Evolutionary conservation across 805 yeast species (phyloP), one percentile per base, ranked within the genome.

Genomic region (Yamadazyma nakazawae): DNA sequence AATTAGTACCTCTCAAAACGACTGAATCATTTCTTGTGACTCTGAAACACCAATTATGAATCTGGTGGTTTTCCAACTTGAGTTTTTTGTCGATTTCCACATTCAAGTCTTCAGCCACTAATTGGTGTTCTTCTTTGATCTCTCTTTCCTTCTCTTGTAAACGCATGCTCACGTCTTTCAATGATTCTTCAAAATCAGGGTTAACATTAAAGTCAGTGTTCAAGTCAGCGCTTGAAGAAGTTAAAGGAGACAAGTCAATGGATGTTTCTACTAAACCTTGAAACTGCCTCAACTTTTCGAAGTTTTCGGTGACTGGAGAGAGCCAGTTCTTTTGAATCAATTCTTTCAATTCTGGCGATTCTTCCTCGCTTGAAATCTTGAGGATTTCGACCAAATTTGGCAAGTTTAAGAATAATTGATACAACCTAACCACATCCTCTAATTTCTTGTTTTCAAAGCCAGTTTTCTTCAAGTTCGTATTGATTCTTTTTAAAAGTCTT

Each of bases 21-120:
- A 85, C 74, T 2, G 96, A 91, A 59, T 94, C 98, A 46, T 81
- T 84, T 63, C 99, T 79, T 1, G 99, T 94, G 18, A 94, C 78
- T 55, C 98, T 76, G 76, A 92, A 80, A 63, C 97, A 89, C 96
- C 96, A 91, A 17, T 97, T 97, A 63, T 88, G 95, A 24, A 78
- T 80, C 51, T 79, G 86, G 60, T 92, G 96, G 46, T 85, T 81
- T 62, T 94, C 99, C 41, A 94, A 68, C 63, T 94, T 94, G 53
- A 94, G 75, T 63, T 90, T 90, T 68, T 90, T 89, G 48, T 88
- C 96, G 2, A 85, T 74, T 49, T 91, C 98, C 65, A 90, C 80
- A 12, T 79, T 78, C 32, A 94, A 75, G 54, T 85, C 94, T 30
- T 84, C 87, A 1, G 85, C 88, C 2, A 82, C 82, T 5, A 76